Evolutionary conservation across 2,329 filamentous ascomycete species (phyloP), one percentile per base, ranked within the genome.

Genomic region (Dactylonectria macrodidyma): DNA sequence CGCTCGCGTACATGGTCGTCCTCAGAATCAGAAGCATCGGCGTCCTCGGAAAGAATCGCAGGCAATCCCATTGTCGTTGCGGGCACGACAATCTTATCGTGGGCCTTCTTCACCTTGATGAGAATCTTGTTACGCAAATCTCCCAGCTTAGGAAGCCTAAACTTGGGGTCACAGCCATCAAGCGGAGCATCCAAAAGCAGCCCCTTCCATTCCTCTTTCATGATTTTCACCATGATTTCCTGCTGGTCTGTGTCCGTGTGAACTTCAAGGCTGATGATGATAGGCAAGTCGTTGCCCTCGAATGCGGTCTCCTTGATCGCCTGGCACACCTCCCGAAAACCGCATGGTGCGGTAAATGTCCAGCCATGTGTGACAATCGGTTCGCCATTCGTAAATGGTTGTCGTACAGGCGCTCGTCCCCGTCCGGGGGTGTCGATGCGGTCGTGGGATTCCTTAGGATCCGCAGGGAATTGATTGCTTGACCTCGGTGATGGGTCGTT

Each of bases 241-340:
- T 99, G 96, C 80, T 98, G 95, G 60, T 93, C 90, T 1, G 87
- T 84, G 68, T 92, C 89, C 14, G 94, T 92, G 79, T 98, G 95
- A 0, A 98, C 93, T 81, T 99, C 96, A 6, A 98, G 86, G 78
- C 95, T 97, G 71, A 98, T 90, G 66, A 98, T 97, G 46, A 99
- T 84, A 1, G 96, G 96, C 22, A 97, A 84, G 59, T 93, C 88
- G 67, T 89, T 95, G 7, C 84, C 88, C 33, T 89, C 84, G 75
- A 98, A 98, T 0, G 94, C 95, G 66, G 90, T 90, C 64, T 97
- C 90, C 46, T 88, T 87, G 68, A 98, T 93, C 0, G 92, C 92
- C 70, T 89, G 87, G 81, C 95, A 97, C 3, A 98, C 95, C 62
- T 94, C 91, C 64, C 95, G 90, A 80, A 98, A 98, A 0, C 92